Conservation (phyloP, 495 filamentous ascomycete species). For the Talaromyces stipitatus region DNA sequence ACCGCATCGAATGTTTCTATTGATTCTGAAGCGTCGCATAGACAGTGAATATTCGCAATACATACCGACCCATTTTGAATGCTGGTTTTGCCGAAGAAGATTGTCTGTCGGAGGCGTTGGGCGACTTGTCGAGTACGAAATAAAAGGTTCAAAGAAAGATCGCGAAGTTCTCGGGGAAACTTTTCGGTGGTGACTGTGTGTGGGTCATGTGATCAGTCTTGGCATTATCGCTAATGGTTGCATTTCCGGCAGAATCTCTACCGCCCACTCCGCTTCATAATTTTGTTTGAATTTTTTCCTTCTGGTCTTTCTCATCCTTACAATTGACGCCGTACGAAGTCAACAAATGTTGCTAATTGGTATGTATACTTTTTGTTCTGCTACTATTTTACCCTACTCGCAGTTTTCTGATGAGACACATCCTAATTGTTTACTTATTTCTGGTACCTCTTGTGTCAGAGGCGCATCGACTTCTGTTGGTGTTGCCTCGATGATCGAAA, state of each 20-base stretch:
- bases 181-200: constrained; percentile 5
- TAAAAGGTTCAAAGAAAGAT: not conserved
- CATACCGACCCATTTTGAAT: constrained; percentile 4
- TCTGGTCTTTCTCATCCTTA: constrained; percentile 19
- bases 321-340: not conserved
- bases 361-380: constrained; percentile 16
- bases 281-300: constrained; percentile 7
- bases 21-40: too few relatives aligned
- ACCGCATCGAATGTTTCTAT: not conserved
- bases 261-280: not conserved
- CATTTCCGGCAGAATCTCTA: not conserved
- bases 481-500: constrained; percentile 49
- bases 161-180: not conserved
- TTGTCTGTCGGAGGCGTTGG: constrained; percentile 23
- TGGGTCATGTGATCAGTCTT: constrained; percentile 6
- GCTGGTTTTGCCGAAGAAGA: constrained; percentile 27
- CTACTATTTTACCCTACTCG: constrained; percentile 3
- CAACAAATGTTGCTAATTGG: constrained; percentile 12
- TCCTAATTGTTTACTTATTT: constrained; percentile 39
- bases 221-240: constrained; percentile 4
- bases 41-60: not conserved
- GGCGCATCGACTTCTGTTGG: constrained; percentile 26
- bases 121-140: constrained; percentile 6
- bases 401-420: constrained; percentile 41
- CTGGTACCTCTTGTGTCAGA: constrained; percentile 63